Evolutionary conservation across 163 green algal species (phyloP), one percentile per base, ranked within the genome.

Genomic region (Chlorella variabilis): DNA sequence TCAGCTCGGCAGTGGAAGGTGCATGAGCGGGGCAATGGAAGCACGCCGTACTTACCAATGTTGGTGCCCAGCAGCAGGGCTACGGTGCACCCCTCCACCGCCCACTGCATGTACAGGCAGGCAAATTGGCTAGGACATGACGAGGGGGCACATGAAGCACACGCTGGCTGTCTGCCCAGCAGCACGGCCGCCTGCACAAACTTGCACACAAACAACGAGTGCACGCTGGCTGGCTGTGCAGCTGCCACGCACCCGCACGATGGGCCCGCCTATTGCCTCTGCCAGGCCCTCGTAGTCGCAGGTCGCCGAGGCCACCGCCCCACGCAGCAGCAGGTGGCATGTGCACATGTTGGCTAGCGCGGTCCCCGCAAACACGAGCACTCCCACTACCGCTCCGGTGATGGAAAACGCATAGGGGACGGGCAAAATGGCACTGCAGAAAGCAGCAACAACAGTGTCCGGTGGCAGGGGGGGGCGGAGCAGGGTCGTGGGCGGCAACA

Each of bases 321-420:
- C 63, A 38, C 63, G n/a, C 63, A 71, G 63, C 63, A 71, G 63
- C 63, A 71, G 63, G 34, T 39, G 33, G 63, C 63, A 71, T 2
- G 63, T 71, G 63, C 36, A 71, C 63, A 71, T 48, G 63, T 71
- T 71, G 31, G 63, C 34, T 2, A 71, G 63, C 2, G 63, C 63
- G 9, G 34, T 48, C 7, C 13, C 17, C 4, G 34, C 31, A 27
- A 71, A 71, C 2, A 71, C 29, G 17, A 49, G 6, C 4, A 31
- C 34, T 13, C 63, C 63, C 23, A 31, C 63, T 18, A 48, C 34
- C 7, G 63, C 63, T 4, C 63, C 63, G 15, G 63, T 71, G 63
- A 71, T 48, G 6, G 63, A 45, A 21, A 71, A 71, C 8, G 63
- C 63, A 15, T 45, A 71, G 31, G 63, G 63, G 15, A 71, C 34